Percentiles rank a stretch among this genome's conserved stretches.
phyloP scores from a whole-genome alignment of 257 asterid genomes.

The Penstemon barbatus region DNA sequence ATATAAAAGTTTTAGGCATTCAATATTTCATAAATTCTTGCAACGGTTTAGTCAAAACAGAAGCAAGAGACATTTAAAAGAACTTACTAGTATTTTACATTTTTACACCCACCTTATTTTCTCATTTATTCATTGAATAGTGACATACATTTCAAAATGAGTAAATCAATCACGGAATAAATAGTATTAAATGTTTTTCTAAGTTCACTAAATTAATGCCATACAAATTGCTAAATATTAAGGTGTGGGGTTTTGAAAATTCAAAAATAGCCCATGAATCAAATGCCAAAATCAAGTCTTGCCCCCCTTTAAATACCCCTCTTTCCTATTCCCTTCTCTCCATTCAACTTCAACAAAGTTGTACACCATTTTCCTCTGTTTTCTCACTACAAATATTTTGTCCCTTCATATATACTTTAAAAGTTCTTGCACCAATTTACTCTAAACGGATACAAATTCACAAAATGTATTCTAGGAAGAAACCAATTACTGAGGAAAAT shows the following conservation, averaged over 20 bases:
- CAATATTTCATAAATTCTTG: background rate
- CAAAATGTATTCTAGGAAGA: conserved; percentile 47
- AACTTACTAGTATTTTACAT: too few relatives aligned
- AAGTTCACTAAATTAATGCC: background rate
- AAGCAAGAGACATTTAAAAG: conserved; percentile 15
- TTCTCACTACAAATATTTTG: conserved; percentile 15
- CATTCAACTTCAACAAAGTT: conserved; percentile 13
- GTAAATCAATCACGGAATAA: too few relatives aligned
- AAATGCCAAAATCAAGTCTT: background rate
- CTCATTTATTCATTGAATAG: too few relatives aligned
- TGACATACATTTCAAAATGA: too few relatives aligned
- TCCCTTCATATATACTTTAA: conserved; percentile 13
- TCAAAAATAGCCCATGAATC: background rate
- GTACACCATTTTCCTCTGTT: background rate
- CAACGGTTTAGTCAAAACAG: background rate
- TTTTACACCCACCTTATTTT: background rate
- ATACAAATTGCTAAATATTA: background rate
- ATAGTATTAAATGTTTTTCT: too few relatives aligned
- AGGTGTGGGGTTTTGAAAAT: background rate
- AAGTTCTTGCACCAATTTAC: background rate
- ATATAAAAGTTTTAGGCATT: background rate
- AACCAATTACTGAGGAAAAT: conserved; percentile 31
- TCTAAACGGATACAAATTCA: background rate
- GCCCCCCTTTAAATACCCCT: too few relatives aligned
- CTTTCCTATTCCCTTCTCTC: conserved; percentile 13